Evolutionary conservation across 2,329 filamentous ascomycete species (phyloP), one percentile per base, ranked within the genome.

Genomic region (Aspergillus sp.): DNA sequence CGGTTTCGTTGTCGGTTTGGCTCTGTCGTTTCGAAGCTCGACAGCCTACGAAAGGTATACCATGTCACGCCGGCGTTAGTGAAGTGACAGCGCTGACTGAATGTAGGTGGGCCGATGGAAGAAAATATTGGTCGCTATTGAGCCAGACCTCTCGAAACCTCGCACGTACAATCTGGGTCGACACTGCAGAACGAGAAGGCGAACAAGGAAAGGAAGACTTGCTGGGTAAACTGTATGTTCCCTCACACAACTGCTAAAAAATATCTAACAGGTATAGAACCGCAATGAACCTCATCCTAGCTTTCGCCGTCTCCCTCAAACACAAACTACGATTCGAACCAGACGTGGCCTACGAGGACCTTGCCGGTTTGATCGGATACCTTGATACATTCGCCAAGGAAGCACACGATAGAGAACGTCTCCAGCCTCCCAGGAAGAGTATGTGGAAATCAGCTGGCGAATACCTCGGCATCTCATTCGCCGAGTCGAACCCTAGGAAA

Each of bases 291-390:
- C 74, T 93, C 6, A 75, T 93, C 50, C 77, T 88, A 27, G 85
- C 87, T 2, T 93, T 87, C 56, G 78, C 86, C n/a, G 74, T 87
- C 12, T 70, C 88, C 2, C 73, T 94, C 46, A 91, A 91, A 70
- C 88, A 93, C 68, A 84, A 82, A 56, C 78, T 94, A 29, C 86
- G 88, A 29, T 91, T 91, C 62, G 88, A 94, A 62, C 88, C 88
- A 1, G 88, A 86, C 56, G 81, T 83, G 30, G 78, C 84, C 42
- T 91, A 93, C 62, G 77, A 83, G 1, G 88, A 93, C 57, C 73
- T 94, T 5, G 70, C 78, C 32, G 78, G 83, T 13, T 73, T 90
- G 10, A 77, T 90, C 28, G 76, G 77, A 11, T 83, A 90, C 59
- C 75, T 94, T 28, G 78, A 88, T 51, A 90, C 86, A 0, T 88